Evolutionary conservation across 208 protist species (phyloP), one percentile per base, ranked within the genome.

Genomic region (Acanthamoeba lenticulata): DNA sequence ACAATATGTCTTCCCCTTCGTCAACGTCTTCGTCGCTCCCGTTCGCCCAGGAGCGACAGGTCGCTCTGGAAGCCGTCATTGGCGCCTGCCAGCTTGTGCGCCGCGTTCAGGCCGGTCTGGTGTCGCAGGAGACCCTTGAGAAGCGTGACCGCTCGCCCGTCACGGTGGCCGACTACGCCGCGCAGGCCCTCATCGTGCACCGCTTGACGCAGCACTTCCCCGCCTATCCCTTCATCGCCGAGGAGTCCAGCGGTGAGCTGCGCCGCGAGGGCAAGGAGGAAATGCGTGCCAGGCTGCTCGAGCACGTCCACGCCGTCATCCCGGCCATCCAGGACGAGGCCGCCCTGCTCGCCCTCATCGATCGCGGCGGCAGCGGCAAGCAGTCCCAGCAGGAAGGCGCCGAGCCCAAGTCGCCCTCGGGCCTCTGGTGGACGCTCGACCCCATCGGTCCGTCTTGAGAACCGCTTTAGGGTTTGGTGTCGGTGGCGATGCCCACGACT

Each of bases 121-220:
- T 96, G 3, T 85, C 94, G 42, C 19, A 65, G 42, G 94, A 95
- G 62, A 96, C 95, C 19, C 86, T 95, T 1, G 83, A 52, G 62
- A 96, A 96, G 83, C 95, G 92, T 21, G 95, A 96, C 89, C 27
- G 86, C 34, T 96, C 95, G 27, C 95, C 95, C 42, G 95, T 96
- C 1, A 96, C 95, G 17, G 95, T 96, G 17, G 95, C 89, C 49
- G 95, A 96, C 83, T 96, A 90, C 60, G 94, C 89, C 7, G 94
- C 95, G 1, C 95, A 96, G 55, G 95, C 81, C 40, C 55, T 96
- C 36, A 40, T 96, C 17, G 90, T 90, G 29, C 34, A 72, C 38
- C 67, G 52, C 27, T 38, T 96, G 24, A 17, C 69, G 3, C 27
- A 42, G 3, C 81, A 57, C 40, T 74, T 69, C 38, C 45, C 60